Conservation (phyloP, 805 yeast genomes). For the Naumovozyma castellii region DNA sequence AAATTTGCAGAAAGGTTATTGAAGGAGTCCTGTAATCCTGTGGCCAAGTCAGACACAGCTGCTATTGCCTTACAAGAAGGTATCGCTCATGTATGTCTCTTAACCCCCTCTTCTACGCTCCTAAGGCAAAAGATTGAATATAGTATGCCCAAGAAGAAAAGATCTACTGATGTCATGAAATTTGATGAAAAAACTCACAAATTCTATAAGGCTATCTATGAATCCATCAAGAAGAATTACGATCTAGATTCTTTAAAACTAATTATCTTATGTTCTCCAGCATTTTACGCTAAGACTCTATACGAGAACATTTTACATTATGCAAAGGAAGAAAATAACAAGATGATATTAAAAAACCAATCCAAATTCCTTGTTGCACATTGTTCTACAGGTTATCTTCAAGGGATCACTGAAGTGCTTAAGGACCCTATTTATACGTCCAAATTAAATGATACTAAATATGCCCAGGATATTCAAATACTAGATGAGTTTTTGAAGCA, state of each 20-base stretch:
- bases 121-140: constrained; percentile 72
- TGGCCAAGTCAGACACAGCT: constrained; percentile 79
- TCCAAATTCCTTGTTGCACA: constrained; percentile 71
- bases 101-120: constrained; percentile 84
- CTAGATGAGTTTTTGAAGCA: constrained; percentile 71
- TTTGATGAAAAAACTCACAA: constrained; percentile 70
- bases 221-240: constrained; percentile 56
- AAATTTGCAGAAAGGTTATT: constrained; percentile 53
- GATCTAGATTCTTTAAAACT: constrained; percentile 66
- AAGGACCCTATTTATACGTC: constrained; percentile 59
- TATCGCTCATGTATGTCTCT: constrained; percentile 80
- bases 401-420: constrained; percentile 80
- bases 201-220: constrained; percentile 55
- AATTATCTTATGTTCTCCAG: constrained; percentile 82
- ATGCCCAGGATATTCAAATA: constrained; percentile 58
- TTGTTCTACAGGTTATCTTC: constrained; percentile 85
- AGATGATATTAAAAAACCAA: constrained; percentile 45
- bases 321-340: constrained; percentile 53
- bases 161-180: constrained; percentile 70
- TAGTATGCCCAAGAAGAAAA: constrained; percentile 74
- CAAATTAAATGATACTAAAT: constrained; percentile 69
- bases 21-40: constrained; percentile 63
- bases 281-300: constrained; percentile 63
- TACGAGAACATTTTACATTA: constrained; percentile 45
- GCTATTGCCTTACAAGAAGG: constrained; percentile 93